phyloP scores from a whole-genome alignment of 192 early-diverging fungal species.

The Coemansia sp. region DNA sequence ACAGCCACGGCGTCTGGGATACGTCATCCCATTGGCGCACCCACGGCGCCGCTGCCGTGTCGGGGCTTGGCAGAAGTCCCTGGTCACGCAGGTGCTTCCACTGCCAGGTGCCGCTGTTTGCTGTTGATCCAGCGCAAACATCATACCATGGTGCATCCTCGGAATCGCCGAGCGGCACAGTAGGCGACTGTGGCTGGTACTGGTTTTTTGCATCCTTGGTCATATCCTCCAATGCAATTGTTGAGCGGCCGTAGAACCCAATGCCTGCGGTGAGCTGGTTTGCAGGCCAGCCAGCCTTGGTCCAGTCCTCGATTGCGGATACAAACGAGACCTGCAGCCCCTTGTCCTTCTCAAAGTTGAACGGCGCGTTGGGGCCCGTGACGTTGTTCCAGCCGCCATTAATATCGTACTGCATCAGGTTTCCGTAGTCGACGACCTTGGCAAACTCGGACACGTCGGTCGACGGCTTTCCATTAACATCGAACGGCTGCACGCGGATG shows the following conservation, averaged over 20 bases:
- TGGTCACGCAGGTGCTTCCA: slow-evolving; percentile 63
- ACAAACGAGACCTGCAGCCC: slow-evolving; percentile 47
- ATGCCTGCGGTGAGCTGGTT: slow-evolving; percentile 61
- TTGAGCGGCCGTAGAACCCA: slow-evolving; percentile 62
- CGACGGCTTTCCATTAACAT: slow-evolving; percentile 46
- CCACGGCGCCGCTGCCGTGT: slow-evolving; percentile 59
- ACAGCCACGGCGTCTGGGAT: slow-evolving; percentile 60
- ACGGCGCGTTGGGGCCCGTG: slow-evolving; percentile 64
- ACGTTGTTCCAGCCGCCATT: slow-evolving; percentile 55
- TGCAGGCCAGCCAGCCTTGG: slow-evolving; percentile 57
- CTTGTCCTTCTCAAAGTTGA: slow-evolving; percentile 37
- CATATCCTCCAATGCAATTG: slow-evolving; percentile 53
- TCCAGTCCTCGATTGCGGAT: slow-evolving; percentile 54
- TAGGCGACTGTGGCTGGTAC: slow-evolving; percentile 38
- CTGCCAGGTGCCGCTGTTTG: slow-evolving; percentile 62
- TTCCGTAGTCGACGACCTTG: slow-evolving; percentile 61
- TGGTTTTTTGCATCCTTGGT: slow-evolving; percentile 43
- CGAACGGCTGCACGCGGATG: slow-evolving; percentile 60
- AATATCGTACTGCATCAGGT: slow-evolving; percentile 71
- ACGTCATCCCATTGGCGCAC: slow-evolving; percentile 60
- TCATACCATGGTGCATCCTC: slow-evolving; percentile 58
- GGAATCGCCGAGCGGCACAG: slow-evolving; percentile 52
- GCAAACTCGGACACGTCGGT: slow-evolving; percentile 60
- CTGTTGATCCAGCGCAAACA: slow-evolving; percentile 41
- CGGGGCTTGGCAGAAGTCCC: slow-evolving; percentile 41